Conservation (phyloP, 2,329 filamentous ascomycete species). For the Stagonosporopsis rhizophila region DNA sequence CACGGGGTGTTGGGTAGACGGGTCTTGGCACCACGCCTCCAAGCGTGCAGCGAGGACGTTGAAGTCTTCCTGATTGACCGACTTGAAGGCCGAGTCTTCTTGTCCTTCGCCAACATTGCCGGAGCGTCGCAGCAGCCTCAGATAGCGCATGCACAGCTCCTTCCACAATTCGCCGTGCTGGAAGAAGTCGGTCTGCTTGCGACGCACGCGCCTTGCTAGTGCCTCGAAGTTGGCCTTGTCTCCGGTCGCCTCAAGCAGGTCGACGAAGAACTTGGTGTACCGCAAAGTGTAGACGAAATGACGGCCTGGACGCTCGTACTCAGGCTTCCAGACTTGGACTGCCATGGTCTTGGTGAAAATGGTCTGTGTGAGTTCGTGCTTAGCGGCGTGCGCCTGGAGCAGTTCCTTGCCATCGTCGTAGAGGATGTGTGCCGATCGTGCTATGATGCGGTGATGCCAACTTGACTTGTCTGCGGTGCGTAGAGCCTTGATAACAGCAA, state of each 20-base stretch:
- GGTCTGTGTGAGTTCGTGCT: conserved; percentile 79
- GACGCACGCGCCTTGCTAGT: conserved; percentile 78
- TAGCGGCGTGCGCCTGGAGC: conserved; percentile 67
- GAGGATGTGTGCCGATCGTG: conserved; percentile 70
- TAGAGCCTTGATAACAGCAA: conserved; percentile 66
- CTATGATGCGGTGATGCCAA: conserved; percentile 93
- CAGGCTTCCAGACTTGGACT: conserved; percentile 93
- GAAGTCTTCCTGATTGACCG: conserved; percentile 71
- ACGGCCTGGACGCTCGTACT: conserved; percentile 80
- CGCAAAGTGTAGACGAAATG: conserved; percentile 92
- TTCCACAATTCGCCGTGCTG: conserved; percentile 70
- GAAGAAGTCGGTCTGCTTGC: conserved; percentile 78
- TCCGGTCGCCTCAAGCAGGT: conserved; percentile 74
- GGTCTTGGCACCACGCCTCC: conserved; percentile 64
- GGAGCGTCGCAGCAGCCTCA: conserved; percentile 64
- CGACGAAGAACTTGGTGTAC: conserved; percentile 83
- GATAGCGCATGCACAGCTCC: conserved; percentile 64
- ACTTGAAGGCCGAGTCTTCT: conserved; percentile 70
- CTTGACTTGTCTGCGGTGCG: conserved; percentile 83
- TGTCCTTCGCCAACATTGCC: conserved; percentile 66
- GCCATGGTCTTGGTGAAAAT: conserved; percentile 96
- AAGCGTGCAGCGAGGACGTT: conserved; percentile 64
- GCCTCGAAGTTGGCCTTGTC: conserved; percentile 80
- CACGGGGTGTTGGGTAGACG: conserved; percentile 55
- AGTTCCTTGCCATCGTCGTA: conserved; percentile 63